Percentiles rank a stretch among this genome's conserved stretches.
phyloP scores from a whole-genome alignment of 192 early-diverging fungal species.

The Kappamyces sp. region DNA sequence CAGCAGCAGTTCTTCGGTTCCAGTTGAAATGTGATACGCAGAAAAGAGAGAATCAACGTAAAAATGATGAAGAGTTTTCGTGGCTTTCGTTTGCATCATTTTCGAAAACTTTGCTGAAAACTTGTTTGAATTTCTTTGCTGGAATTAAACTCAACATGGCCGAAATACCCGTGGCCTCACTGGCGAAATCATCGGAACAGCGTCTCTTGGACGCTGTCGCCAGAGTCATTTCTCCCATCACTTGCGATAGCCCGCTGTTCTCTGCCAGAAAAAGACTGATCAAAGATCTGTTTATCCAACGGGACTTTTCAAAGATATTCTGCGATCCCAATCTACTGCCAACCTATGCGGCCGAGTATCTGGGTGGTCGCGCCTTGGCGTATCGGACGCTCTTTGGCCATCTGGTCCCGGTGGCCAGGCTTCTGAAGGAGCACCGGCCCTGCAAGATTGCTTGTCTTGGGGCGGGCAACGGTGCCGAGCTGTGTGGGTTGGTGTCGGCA shows the following conservation, averaged over 20 bases:
- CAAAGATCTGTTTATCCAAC: conserved; percentile 72
- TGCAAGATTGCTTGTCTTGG: conserved; percentile 64
- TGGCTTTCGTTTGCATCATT: too few species aligned
- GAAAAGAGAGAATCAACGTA: conserved; percentile 14
- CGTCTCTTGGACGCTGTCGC: conserved; percentile 2
- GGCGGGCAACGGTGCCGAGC: conserved; percentile 78
- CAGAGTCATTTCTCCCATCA: not conserved
- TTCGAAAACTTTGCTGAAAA: too few species aligned
- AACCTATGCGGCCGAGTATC: conserved; percentile 84
- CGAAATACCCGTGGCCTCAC: too few species aligned
- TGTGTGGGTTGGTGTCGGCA: conserved; percentile 73
- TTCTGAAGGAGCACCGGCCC: conserved; percentile 32
- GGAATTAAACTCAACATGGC: too few species aligned
- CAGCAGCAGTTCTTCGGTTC: conserved; percentile 8
- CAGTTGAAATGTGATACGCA: conserved; percentile 6
- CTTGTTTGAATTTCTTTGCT: too few species aligned
- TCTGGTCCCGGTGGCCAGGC: conserved; percentile 37
- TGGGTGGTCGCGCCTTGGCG: conserved; percentile 76
- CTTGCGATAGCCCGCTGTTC: conserved; percentile 49
- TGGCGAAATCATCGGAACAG: not conserved
- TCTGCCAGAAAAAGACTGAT: conserved; percentile 59
- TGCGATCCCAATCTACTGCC: conserved; percentile 61
- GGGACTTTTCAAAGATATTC: conserved; percentile 82
- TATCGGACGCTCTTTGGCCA: conserved; percentile 68
- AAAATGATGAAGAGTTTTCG: not conserved